phyloP scores from a whole-genome alignment of 768 basidiomycete genomes.

The Tephrocybe sp. region DNA sequence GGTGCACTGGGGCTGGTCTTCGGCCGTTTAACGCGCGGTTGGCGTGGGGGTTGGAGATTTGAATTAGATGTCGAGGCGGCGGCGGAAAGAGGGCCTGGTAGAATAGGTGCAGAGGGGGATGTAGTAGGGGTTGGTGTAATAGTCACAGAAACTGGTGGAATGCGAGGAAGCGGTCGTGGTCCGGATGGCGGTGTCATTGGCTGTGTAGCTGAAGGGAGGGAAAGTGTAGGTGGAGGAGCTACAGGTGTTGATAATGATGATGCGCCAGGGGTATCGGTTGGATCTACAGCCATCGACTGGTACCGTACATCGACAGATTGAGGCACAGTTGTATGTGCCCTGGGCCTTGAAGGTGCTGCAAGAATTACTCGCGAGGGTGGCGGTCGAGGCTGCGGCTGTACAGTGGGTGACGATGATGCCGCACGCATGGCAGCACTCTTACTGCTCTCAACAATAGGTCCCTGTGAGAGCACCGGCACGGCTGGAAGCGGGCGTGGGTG shows the following conservation, averaged over 20 bases:
- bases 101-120: not conserved
- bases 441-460: slow-evolving; percentile 13
- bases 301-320: slow-evolving; percentile 22
- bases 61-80: not conserved
- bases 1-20: slow-evolving; percentile 21
- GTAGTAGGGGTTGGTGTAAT: not conserved
- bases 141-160: slow-evolving; percentile 14
- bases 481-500: slow-evolving; percentile 22
- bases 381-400: slow-evolving; percentile 1
- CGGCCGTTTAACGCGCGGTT: slow-evolving; percentile 19
- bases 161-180: slow-evolving; percentile 21
- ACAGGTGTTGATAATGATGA: slow-evolving; percentile 7
- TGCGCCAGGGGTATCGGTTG: slow-evolving; percentile 2
- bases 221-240: slow-evolving; percentile 4
- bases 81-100: slow-evolving; percentile 6
- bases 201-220: slow-evolving; percentile 3
- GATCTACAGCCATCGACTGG: slow-evolving; percentile 25
- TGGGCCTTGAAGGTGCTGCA: slow-evolving; percentile 10
- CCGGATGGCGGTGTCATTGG: not conserved
- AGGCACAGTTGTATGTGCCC: slow-evolving; percentile 12
- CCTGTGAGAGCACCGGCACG: slow-evolving; percentile 13
- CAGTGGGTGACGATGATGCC: not conserved
- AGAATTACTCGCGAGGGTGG: slow-evolving; percentile 11
- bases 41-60: slow-evolving; percentile 8
- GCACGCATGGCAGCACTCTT: slow-evolving; percentile 10